Evolutionary conservation across 2,329 filamentous ascomycete genomes (phyloP).

Genomic region (Lasiodiplodia sp.): DNA sequence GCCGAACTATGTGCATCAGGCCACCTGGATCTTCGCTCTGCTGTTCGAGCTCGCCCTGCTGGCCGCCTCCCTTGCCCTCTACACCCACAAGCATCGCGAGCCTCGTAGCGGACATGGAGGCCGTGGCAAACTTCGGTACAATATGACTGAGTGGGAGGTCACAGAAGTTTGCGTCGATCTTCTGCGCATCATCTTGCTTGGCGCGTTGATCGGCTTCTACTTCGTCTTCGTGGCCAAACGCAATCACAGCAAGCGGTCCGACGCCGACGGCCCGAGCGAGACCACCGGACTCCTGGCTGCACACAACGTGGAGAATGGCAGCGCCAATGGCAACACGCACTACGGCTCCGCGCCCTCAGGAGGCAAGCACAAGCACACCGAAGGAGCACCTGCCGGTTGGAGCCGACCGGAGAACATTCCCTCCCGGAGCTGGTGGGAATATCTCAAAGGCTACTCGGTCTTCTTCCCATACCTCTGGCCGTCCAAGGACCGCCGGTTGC

Average conservation of each 20-base stretch:
- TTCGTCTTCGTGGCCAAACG: slow-evolving; percentile 57
- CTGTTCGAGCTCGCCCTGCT: slow-evolving; percentile 77
- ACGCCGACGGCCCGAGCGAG: slow-evolving; percentile 56
- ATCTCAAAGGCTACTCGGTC: slow-evolving; percentile 86
- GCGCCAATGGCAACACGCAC: slow-evolving; percentile 59
- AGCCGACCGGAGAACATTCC: slow-evolving; percentile 87
- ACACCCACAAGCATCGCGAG: slow-evolving; percentile 72
- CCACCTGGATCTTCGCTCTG: slow-evolving; percentile 79
- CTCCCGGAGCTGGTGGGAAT: slow-evolving; percentile 94
- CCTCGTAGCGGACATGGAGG: slow-evolving; percentile 57
- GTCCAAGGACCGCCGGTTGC: slow-evolving; percentile 75
- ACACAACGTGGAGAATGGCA: slow-evolving; percentile 53
- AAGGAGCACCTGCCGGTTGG: slow-evolving; percentile 77
- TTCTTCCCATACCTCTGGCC: slow-evolving; percentile 99
- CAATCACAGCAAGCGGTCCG: slow-evolving; percentile 36
- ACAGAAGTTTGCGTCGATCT: slow-evolving; percentile 72
- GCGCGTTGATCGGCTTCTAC: slow-evolving; percentile 67
- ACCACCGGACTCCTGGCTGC: slow-evolving; percentile 68
- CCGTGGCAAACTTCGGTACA: slow-evolving; percentile 38
- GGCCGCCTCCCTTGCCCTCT: slow-evolving; percentile 70
- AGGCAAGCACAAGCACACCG: slow-evolving; percentile 52
- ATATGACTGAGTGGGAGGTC: slow-evolving; percentile 66
- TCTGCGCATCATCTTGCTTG: slow-evolving; percentile 71
- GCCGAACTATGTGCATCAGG: slow-evolving; percentile 79
- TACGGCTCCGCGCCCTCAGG: slow-evolving; percentile 59